Base-by-base conservation (phyloP, 345 rosid species). In the Hibiscus syriacus region DNA sequence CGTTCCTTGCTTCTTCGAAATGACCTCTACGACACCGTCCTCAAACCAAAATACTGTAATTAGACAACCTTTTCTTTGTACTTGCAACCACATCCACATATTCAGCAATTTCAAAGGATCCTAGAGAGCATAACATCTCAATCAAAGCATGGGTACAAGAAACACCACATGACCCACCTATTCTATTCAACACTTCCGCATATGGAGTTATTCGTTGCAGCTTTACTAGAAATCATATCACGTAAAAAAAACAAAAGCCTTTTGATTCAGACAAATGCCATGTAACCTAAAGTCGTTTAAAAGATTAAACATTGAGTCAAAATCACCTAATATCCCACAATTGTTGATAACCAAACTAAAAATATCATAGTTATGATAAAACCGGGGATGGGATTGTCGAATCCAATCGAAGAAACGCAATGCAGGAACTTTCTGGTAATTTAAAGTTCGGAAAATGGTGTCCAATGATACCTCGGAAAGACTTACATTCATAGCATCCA, bases 271-370 rank as follows among this genome's bases (percentile, higher is more conserved):
- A 49, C 53, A 56, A 54, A 81, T 55, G 2, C 67, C 50, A 1
- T 64, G 39, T 20, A 10, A 25, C 20, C 43, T 73, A 54, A 80
- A 83, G 38, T 77, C 83, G 12, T 48, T 19, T 60, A 83, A 68
- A 64, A 81, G 66, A 34, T n/a, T 0, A 36, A 22, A 22, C 77
- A 83, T 78, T 5, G 73, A 59, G 8, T 67, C 69, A 14, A 70
- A 75, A 78, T 85, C 79, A 66, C 73, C 75, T 56, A 76, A 72
- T 41, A 72, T 72, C 56, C 87, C 90, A 14, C 90, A 83, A 73
- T 85, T 85, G 73, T 78, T 78, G 70, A 85, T 45, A 46, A 78
- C 71, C 55, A 85, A 74, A 72, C 85, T 79, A 70, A 81, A 81
- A 27, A 81, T 54, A 17, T 77, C 79, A 59, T 74, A 71, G 59